A percentile compares a stretch with the other conserved stretches of the same genome.
Evolutionary conservation across 2,329 filamentous ascomycete species (phyloP).

Genomic region (Clarireedia paspali): DNA sequence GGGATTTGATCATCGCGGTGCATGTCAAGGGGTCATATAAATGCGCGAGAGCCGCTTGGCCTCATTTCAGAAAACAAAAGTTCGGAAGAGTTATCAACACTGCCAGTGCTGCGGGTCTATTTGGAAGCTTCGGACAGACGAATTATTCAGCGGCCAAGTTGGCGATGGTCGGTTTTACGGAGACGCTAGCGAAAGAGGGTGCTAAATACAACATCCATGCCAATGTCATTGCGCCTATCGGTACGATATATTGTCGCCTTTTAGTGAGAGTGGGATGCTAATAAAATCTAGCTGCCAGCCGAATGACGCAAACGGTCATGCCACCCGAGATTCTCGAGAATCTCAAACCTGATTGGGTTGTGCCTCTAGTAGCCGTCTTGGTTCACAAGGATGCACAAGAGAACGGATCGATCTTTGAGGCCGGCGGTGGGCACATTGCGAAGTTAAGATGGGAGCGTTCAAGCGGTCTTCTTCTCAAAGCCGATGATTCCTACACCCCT

Average conservation of each 20-base stretch:
- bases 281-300: slow-evolving; percentile 61
- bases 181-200: slow-evolving; percentile 96
- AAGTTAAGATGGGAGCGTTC: slow-evolving; percentile 95
- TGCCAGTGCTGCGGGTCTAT: slow-evolving; percentile 88
- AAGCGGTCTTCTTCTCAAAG: slow-evolving; percentile 79
- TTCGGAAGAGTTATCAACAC: slow-evolving; percentile 96
- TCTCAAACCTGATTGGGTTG: slow-evolving; percentile 82
- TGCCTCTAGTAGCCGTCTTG: slow-evolving; percentile 82
- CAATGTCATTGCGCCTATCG: slow-evolving; percentile 90
- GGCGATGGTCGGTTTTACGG: slow-evolving; percentile 91
- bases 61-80: slow-evolving; percentile 97
- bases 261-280: slow-evolving; percentile 8
- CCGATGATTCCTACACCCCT: slow-evolving; percentile 81
- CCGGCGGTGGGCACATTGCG: slow-evolving; percentile 83
- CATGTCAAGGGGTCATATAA: slow-evolving; percentile 94
- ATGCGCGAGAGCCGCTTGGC: slow-evolving; percentile 90
- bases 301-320: slow-evolving; percentile 95
- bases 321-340: slow-evolving; percentile 80
- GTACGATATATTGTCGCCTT: slow-evolving; percentile 16
- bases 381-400: slow-evolving; percentile 78
- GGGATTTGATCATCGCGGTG: slow-evolving; percentile 90
- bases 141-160: slow-evolving; percentile 98
- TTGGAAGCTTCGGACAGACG: slow-evolving; percentile 89
- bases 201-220: slow-evolving; percentile 94
- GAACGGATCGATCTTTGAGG: slow-evolving; percentile 87